Evolutionary conservation across 257 asterid species (phyloP).

Genomic region (Ajuga chamaepitys): DNA sequence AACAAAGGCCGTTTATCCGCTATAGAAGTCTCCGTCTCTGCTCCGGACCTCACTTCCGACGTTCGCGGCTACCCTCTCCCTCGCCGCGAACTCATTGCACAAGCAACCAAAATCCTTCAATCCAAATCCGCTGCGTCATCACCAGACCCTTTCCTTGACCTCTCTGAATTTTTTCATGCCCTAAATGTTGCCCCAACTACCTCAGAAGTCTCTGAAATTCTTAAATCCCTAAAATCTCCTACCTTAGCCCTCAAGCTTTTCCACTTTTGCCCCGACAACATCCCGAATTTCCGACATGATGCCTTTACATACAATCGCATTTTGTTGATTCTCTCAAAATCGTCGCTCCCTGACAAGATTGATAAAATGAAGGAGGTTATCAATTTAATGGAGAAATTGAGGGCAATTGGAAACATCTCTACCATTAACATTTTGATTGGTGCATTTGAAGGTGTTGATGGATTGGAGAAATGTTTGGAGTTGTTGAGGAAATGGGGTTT

Average conservation of each 20-base stretch:
- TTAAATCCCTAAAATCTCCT: slow-evolving; percentile 67
- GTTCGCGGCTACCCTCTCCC: slow-evolving; percentile 87
- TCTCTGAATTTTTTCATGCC: slow-evolving; percentile 46
- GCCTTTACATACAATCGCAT: slow-evolving; percentile 80
- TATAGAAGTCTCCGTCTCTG: slow-evolving; percentile 52
- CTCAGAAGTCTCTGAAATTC: slow-evolving; percentile 70
- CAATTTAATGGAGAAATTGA: slow-evolving; percentile 28
- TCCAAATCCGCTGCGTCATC: slow-evolving; percentile 41
- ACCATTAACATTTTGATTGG: slow-evolving; percentile 78
- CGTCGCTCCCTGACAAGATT: slow-evolving; percentile 37
- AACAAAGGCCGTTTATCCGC: slow-evolving; percentile 60
- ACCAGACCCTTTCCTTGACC: slow-evolving; percentile 58
- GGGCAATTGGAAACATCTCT: slow-evolving; percentile 60
- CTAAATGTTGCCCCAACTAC: slow-evolving; percentile 42
- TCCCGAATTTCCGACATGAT: slow-evolving; percentile 67
- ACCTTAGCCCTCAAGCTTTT: slow-evolving; percentile 60
- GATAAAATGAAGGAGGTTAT: slow-evolving; percentile 36
- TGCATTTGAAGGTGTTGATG: slow-evolving; percentile 41
- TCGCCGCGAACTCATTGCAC: slow-evolving; percentile 83
- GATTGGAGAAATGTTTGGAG: slow-evolving; percentile 59
- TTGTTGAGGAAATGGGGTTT: slow-evolving; percentile 76
- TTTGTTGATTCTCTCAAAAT: slow-evolving; percentile 52
- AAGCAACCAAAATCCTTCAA: slow-evolving; percentile 52
- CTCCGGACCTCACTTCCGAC: slow-evolving; percentile 49
- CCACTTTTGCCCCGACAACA: slow-evolving; percentile 57